A percentile compares a stretch with the other conserved stretches of the same genome.
Conservation (phyloP, 257 asterid genomes). For the Euphrasia confusa region DNA sequence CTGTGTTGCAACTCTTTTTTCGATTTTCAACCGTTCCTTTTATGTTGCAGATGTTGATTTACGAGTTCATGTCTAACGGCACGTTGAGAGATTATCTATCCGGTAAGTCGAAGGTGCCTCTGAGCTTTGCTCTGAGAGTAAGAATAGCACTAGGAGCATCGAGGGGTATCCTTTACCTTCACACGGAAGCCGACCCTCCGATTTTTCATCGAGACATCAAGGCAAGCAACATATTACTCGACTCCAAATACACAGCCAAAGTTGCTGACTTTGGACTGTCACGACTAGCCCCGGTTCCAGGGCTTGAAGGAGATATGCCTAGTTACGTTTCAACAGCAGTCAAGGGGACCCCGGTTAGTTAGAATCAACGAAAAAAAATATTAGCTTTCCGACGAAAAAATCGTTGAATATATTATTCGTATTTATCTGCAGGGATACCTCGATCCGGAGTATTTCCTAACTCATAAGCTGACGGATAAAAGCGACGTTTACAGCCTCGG, state of each 20-base stretch:
- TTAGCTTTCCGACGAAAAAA: too few relatives aligned
- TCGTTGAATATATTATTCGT: too few relatives aligned
- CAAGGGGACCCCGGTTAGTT: conserved; percentile 94
- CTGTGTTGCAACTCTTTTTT: too few relatives aligned
- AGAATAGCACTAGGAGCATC: conserved; percentile 75
- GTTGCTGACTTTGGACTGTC: conserved; percentile 98
- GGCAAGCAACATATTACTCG: conserved; percentile 86
- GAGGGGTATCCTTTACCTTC: conserved; percentile 91
- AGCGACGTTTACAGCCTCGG: conserved; percentile 98
- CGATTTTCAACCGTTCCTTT: too few relatives aligned
- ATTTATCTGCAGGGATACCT: conserved; percentile 72
- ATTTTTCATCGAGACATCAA: conserved; percentile 94
- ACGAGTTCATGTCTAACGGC: conserved; percentile 89
- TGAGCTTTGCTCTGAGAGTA: conserved; percentile 63
- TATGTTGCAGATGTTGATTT: conserved; percentile 79
- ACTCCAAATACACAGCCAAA: conserved; percentile 64
- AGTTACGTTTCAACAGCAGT: conserved; percentile 87
- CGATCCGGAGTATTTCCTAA: conserved; percentile 93
- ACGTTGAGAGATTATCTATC: conserved; percentile 84
- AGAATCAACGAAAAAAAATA: too few relatives aligned
- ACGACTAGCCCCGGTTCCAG: conserved; percentile 81
- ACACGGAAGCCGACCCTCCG: conserved; percentile 95
- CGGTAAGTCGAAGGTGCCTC: conserved; percentile 56
- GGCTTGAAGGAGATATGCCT: conserved; percentile 71
- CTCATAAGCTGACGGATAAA: conserved; percentile 89